Evolutionary conservation across 768 basidiomycete genomes (phyloP).

Genomic region (Phanerochaete carnosa): DNA sequence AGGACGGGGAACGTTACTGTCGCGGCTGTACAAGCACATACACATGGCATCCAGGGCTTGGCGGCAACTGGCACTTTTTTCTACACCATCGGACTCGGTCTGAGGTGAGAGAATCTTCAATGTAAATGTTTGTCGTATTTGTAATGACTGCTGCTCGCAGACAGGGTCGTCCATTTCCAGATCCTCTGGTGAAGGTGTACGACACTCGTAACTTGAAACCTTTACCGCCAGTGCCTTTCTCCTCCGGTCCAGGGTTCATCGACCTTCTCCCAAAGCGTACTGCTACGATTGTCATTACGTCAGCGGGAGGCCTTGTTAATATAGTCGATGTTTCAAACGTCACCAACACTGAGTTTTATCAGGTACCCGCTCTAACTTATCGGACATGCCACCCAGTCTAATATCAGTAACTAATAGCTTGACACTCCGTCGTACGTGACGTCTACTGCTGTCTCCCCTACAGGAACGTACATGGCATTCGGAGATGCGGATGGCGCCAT

Average conservation of each 20-base stretch:
- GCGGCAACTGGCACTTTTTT: constrained; percentile 76
- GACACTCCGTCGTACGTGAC: constrained; percentile 75
- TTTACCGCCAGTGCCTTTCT: constrained; percentile 83
- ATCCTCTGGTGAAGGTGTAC: constrained; percentile 90
- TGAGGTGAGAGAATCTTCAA: constrained; percentile 64
- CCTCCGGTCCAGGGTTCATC: constrained; percentile 84
- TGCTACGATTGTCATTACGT: constrained; percentile 71
- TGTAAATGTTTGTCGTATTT: not conserved
- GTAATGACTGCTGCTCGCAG: constrained; percentile 38
- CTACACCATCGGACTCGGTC: constrained; percentile 83
- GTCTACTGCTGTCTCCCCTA: constrained; percentile 77
- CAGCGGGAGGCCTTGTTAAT: constrained; percentile 80
- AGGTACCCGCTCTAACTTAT: constrained; percentile 44
- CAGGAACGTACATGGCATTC: constrained; percentile 89
- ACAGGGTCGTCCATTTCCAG: constrained; percentile 83
- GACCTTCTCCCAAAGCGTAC: constrained; percentile 74
- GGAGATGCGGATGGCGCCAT: constrained; percentile 85
- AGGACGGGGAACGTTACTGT: constrained; percentile 38
- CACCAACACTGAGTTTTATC: constrained; percentile 72
- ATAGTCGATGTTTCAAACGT: constrained; percentile 78
- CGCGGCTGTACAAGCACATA: constrained; percentile 71
- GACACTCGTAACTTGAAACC: constrained; percentile 83
- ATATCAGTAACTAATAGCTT: constrained; percentile 38
- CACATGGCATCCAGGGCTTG: constrained; percentile 77
- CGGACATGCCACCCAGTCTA: not conserved